phyloP scores from a whole-genome alignment of 139 green algal genomes.

The Chlorella vulgaris region DNA sequence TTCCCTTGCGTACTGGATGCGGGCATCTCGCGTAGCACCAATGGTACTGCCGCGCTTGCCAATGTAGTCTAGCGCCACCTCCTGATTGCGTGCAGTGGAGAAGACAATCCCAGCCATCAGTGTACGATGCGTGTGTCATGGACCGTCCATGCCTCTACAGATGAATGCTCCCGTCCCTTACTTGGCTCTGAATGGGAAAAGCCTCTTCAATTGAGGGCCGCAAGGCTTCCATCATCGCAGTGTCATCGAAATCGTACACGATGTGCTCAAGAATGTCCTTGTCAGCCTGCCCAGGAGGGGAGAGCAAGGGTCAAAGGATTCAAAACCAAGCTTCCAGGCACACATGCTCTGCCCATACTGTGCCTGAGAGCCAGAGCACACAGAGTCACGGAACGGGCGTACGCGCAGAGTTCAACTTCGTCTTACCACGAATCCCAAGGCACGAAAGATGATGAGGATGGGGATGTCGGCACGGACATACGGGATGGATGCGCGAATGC shows the following conservation, averaged over 20 bases:
- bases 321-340: no score
- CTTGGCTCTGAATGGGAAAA: conserved; percentile 85
- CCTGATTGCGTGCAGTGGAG: not conserved
- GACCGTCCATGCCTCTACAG: not conserved
- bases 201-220: conserved; percentile 95
- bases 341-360: no score
- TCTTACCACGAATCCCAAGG: conserved; percentile 81
- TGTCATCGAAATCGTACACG: conserved; percentile 85
- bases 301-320: no score
- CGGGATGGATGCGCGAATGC: conserved; percentile 70
- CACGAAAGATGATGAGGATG: conserved; percentile 90
- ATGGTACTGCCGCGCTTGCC: conserved; percentile 80
- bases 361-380: no score
- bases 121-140: not conserved
- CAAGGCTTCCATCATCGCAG: conserved; percentile 95
- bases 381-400: no score
- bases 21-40: conserved; percentile 75
- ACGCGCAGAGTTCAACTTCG: not conserved
- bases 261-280: conserved; percentile 91
- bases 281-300: no score
- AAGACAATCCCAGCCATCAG: not conserved
- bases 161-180: not conserved
- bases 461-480: conserved; percentile 88
- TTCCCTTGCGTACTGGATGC: conserved; percentile 92
- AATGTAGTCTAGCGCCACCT: conserved; percentile 97